Evolutionary conservation across 768 basidiomycete genomes (phyloP), one percentile per base, ranked within the genome.

Genomic region (Russula sp.): DNA sequence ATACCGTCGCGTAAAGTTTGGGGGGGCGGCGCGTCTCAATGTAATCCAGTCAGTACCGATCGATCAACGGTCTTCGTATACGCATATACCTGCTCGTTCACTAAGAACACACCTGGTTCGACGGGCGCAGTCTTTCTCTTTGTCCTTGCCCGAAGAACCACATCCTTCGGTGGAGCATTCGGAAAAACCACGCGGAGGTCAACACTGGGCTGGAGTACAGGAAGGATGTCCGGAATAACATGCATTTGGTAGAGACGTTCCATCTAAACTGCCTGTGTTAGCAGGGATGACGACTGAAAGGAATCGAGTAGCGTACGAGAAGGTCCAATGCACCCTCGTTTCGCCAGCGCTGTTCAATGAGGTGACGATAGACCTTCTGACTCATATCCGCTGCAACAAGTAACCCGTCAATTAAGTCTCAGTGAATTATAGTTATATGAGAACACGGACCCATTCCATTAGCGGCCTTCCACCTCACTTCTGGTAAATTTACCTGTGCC

Each of bases 201-300:
- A 42, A 92, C 70, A 18, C 84, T 82, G 0, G 93, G 92, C 55
- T 80, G 82, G 8, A 96, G 71, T 42, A 77, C 77, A 0, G 90
- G 84, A 18, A 98, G 72, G 11, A 95, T 76, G 70, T 99, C 96
- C 0, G 96, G 95, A 2, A 97, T 79, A 61, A 98, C 86, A 55
- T 86, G 76, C 92, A 97, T 93, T 75, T 94, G 91, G 68, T 92
- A 80, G 50, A 98, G 71, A 71, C 95, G 88, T 71, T 97, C 91
- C 93, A 97, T 97, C 89, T 94, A 70, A 7, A 35, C 35, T 20
- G 45, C 9, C 16, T 20, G 39, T 27, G 55, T 35, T 50, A n/a
- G 27, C 22, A 14, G 52, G 34, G 32, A 54, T 2, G 27, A 35
- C 18, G 22, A 47, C 16, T 10, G n/a, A 57, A 18, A 16, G n/a